Evolutionary conservation across 2,329 filamentous ascomycete genomes (phyloP).

Genomic region (Colletotrichum liaoningense): DNA sequence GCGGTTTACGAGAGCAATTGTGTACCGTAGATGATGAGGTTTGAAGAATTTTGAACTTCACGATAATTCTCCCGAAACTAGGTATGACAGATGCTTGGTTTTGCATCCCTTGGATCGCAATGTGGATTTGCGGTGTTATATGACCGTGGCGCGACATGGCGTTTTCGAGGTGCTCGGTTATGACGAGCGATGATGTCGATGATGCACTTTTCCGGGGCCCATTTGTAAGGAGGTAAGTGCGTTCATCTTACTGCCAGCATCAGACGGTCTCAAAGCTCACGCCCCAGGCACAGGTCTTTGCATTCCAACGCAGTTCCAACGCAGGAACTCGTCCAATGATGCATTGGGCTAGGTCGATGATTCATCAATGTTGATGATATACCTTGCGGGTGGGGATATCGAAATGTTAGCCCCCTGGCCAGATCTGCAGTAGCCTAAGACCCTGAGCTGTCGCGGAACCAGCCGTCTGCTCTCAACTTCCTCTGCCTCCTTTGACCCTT

Average conservation of each 20-base stretch:
- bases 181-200: constrained; percentile 23
- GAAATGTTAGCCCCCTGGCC: neutral
- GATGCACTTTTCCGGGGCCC: neutral
- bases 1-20: neutral
- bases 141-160: neutral
- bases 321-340: neutral
- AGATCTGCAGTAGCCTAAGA: neutral
- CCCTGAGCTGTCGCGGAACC: neutral
- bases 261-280: neutral
- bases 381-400: neutral
- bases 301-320: neutral
- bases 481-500: too few species aligned
- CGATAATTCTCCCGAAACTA: too few species aligned
- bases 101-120: neutral
- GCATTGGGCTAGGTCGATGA: neutral
- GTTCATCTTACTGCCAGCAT: neutral
- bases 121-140: neutral
- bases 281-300: neutral
- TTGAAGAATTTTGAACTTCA: too few species aligned
- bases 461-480: neutral
- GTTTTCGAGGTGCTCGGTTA: neutral
- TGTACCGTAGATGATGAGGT: too few species aligned
- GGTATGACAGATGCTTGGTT: neutral
- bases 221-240: neutral
- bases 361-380: neutral